Percentiles rank a stretch among this genome's conserved stretches.
Conservation (phyloP, 257 asterid species). For the Jacaranda mimosifolia region DNA sequence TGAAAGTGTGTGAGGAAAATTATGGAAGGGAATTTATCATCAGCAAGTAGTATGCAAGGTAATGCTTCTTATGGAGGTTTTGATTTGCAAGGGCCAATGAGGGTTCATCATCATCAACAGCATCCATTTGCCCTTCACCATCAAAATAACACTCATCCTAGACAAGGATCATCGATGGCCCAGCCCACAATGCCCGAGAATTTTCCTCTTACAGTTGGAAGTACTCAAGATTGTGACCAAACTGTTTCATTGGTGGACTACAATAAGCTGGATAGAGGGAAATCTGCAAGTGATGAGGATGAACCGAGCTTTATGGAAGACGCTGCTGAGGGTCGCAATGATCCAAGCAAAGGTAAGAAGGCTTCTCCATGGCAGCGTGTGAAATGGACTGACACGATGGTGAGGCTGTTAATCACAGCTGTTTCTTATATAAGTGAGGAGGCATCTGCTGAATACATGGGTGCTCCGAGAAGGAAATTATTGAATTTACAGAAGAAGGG, state of each 20-base stretch:
- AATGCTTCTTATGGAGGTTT: conserved; percentile 57
- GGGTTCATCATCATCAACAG: conserved; percentile 40
- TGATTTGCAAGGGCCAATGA: conserved; percentile 57
- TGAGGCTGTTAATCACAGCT: conserved; percentile 70
- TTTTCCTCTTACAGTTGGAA: conserved; percentile 65
- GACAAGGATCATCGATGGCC: conserved; percentile 51
- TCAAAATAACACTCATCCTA: conserved; percentile 45
- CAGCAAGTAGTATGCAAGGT: conserved; percentile 58
- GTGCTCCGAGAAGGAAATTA: conserved; percentile 54
- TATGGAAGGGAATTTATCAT: conserved; percentile 51
- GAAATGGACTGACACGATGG: conserved; percentile 70
- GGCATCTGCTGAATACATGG: conserved; percentile 52
- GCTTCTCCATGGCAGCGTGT: conserved; percentile 64
- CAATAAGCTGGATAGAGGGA: conserved; percentile 52
- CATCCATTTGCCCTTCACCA: conserved; percentile 15
- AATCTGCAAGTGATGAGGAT: conserved; percentile 75
- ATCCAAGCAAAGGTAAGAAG: conserved; percentile 59
- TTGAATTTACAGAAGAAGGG: conserved; percentile 73
- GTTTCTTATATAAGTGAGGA: conserved; percentile 83
- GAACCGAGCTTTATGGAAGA: conserved; percentile 70
- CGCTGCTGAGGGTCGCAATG: conserved; percentile 39
- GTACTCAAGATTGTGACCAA: conserved; percentile 52
- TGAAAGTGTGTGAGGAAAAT: neutral
- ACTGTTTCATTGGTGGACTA: conserved; percentile 49
- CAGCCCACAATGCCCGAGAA: conserved; percentile 53